Evolutionary conservation across 257 asterid genomes (phyloP).

Genomic region (Verbena officinalis): DNA sequence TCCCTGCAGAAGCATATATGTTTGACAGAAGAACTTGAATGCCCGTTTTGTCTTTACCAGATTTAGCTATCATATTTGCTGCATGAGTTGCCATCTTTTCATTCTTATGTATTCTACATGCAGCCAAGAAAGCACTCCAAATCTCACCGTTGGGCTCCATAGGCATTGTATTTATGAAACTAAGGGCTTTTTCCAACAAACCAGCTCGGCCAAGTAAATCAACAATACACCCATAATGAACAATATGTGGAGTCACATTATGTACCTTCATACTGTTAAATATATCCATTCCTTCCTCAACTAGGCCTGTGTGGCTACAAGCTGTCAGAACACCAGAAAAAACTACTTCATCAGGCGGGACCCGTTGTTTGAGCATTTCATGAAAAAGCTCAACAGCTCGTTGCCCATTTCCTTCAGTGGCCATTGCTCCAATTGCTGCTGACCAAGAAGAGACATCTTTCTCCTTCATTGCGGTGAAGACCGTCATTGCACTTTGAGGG

Average conservation of each 20-base stretch:
- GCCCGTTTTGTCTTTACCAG: slow-evolving; percentile 39
- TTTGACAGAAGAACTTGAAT: slow-evolving; percentile 53
- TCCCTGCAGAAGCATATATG: slow-evolving; percentile 53
- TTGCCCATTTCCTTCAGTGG: slow-evolving; percentile 57
- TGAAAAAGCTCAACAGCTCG: slow-evolving; percentile 46
- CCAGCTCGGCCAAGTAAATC: slow-evolving; percentile 65
- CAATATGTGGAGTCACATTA: slow-evolving; percentile 38
- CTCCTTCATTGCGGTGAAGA: slow-evolving; percentile 40
- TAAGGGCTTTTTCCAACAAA: slow-evolving; percentile 43
- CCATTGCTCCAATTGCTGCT: slow-evolving; percentile 58
- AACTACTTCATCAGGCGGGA: slow-evolving; percentile 47
- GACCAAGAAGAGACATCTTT: slow-evolving; percentile 62
- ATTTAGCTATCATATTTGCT: slow-evolving; percentile 28
- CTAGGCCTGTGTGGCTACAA: slow-evolving; percentile 58
- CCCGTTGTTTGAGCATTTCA: slow-evolving; percentile 41
- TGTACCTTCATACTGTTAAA: slow-evolving; percentile 40
- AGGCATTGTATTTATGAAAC: slow-evolving; percentile 45
- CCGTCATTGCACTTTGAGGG: slow-evolving; percentile 45
- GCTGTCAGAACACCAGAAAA: slow-evolving; percentile 57
- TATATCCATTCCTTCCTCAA: slow-evolving; percentile 45
- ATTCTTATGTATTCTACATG: slow-evolving; percentile 46
- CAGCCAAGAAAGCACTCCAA: slow-evolving; percentile 51
- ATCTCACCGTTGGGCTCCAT: slow-evolving; percentile 45
- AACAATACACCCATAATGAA: slow-evolving; percentile 55
- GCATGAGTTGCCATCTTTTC: slow-evolving; percentile 39